Evolutionary conservation across 108 stramenopile genomes (phyloP).

Genomic region (Nannochloropsis oceanica): DNA sequence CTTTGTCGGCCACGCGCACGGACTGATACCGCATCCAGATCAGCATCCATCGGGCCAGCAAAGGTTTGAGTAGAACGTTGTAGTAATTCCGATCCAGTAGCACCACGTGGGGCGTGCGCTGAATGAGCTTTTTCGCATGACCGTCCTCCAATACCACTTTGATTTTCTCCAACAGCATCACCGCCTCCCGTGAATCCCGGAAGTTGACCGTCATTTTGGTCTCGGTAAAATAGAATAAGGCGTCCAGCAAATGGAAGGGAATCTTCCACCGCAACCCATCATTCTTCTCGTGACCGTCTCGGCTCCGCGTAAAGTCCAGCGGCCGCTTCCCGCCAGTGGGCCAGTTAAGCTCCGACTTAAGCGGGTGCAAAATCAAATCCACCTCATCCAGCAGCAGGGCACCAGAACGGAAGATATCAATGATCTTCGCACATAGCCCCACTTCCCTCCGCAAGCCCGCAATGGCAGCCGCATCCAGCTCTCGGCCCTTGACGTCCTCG

Average conservation of each 20-base stretch:
- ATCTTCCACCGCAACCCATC: conserved; percentile 75
- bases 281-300: conserved; percentile 21
- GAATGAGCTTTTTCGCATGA: conserved; percentile 82
- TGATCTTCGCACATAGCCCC: conserved; percentile 45
- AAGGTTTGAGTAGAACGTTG: conserved; percentile 59
- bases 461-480: background rate
- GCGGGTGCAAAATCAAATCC: conserved; percentile 86
- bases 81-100: conserved; percentile 74
- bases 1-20: conserved; percentile 48
- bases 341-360: conserved; percentile 98
- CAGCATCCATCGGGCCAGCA: conserved; percentile 87
- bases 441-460: conserved; percentile 22
- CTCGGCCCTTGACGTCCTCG: background rate
- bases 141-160: conserved; percentile 78
- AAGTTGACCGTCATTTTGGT: conserved; percentile 72
- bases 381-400: conserved; percentile 88
- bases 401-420: conserved; percentile 70
- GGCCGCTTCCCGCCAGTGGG: conserved; percentile 88
- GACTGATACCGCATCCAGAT: conserved; percentile 54
- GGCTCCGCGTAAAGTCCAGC: conserved; percentile 71
- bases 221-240: conserved; percentile 48
- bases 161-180: conserved; percentile 33
- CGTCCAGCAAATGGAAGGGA: conserved; percentile 76
- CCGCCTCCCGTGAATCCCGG: conserved; percentile 59
- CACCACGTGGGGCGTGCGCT: conserved; percentile 57